phyloP scores from a whole-genome alignment of 1,139 yeast genomes.

The Scheffersomyces parashehatae region DNA sequence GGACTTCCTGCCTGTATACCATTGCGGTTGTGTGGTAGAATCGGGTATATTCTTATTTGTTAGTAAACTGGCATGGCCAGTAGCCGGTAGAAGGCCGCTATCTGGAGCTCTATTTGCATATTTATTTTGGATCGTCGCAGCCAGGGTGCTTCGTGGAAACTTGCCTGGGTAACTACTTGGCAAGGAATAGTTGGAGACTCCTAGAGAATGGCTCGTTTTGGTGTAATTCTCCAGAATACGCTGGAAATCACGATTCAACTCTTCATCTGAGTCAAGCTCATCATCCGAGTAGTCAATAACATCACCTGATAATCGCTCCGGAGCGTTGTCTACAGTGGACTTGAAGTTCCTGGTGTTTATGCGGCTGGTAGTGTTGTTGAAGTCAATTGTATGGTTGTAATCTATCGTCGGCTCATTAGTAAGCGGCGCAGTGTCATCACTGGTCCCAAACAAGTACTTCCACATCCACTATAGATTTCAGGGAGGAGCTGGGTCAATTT shows the following conservation, averaged over 20 bases:
- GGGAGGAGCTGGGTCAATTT: no score
- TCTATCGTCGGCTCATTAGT: constrained; percentile 42
- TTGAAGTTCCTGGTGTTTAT: background rate
- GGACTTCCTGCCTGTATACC: background rate
- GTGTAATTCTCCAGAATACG: constrained; percentile 10
- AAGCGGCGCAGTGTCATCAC: constrained; percentile 20
- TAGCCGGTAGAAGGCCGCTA: background rate
- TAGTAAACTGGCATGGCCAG: no score
- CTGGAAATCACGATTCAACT: constrained; percentile 10
- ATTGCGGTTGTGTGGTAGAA: background rate
- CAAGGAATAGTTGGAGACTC: constrained; percentile 10
- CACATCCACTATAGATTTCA: constrained; percentile 5
- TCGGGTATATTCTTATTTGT: no score
- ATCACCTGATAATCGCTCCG: constrained; percentile 1
- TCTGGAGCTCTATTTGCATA: constrained; percentile 2
- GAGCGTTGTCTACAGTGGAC: background rate
- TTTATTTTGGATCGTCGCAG: background rate
- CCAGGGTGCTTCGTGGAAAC: constrained; percentile 7
- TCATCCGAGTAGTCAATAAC: constrained; percentile 25
- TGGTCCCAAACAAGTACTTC: constrained; percentile 12
- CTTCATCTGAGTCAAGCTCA: constrained; percentile 18
- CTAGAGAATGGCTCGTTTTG: constrained; percentile 5
- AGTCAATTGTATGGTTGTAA: constrained; percentile 29
- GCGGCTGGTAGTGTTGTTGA: constrained; percentile 6
- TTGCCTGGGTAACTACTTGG: constrained; percentile 24